phyloP scores from a whole-genome alignment of 2,329 filamentous ascomycete species.

The Coleophoma eucalyptorum region DNA sequence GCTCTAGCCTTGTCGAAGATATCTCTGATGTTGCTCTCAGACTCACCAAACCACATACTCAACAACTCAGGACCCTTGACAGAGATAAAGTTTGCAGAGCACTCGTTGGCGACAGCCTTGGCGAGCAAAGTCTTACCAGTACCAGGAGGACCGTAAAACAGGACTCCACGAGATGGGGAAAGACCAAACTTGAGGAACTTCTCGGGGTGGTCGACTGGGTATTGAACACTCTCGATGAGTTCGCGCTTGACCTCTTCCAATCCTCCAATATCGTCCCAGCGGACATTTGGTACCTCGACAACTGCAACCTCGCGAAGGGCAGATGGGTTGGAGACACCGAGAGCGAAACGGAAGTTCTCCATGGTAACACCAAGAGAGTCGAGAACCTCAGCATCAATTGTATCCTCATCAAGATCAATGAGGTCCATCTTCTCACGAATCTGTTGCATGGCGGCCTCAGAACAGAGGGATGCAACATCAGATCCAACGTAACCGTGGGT shows the following conservation, averaged over 20 bases:
- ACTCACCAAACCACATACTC: constrained; percentile 99
- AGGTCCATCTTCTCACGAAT: constrained; percentile 99
- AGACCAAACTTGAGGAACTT: constrained; percentile 99
- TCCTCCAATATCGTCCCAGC: constrained; percentile 99
- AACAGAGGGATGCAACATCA: constrained; percentile 96
- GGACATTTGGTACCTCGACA: constrained; percentile 97
- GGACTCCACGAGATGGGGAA: constrained; percentile 93
- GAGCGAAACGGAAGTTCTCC: constrained; percentile 99
- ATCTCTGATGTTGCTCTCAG: constrained; percentile 98
- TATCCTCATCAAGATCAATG: constrained; percentile 98
- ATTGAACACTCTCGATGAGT: constrained; percentile 97
- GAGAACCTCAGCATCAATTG: constrained; percentile 96
- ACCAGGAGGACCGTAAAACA: constrained; percentile 98
- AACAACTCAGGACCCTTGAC: constrained; percentile 97
- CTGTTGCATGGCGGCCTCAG: constrained; percentile 99
- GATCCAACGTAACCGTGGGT: constrained; percentile 99
- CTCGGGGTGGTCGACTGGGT: constrained; percentile 98
- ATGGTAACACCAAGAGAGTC: constrained; percentile 98
- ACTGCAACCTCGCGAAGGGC: constrained; percentile 98
- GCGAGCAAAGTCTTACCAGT: constrained; percentile 99
- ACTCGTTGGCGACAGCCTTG: constrained; percentile 99
- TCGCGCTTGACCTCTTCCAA: constrained; percentile 98
- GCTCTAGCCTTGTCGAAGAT: constrained; percentile 99
- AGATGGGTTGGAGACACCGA: constrained; percentile 97
- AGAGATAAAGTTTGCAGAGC: constrained; percentile 98